phyloP scores from a whole-genome alignment of 257 asterid genomes.

The Nicotiana tomentosiformis region DNA sequence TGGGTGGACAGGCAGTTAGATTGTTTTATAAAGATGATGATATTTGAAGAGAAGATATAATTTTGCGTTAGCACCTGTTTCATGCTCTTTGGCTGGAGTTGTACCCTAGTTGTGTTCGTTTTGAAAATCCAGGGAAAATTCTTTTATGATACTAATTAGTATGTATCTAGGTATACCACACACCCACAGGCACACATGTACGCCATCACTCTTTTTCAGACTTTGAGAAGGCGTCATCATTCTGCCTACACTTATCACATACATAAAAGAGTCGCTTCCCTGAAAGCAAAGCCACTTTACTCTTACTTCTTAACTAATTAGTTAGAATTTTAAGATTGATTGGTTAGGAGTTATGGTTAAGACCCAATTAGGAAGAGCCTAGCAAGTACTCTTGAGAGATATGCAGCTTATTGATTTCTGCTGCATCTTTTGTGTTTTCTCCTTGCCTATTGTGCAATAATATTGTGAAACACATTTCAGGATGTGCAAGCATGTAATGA shows the following conservation, averaged over 20 bases:
- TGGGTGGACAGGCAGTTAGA: no score
- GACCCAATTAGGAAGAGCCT: not conserved
- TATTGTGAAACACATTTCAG: slow-evolving; percentile 38
- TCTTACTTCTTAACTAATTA: not conserved
- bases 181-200: not conserved
- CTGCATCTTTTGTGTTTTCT: not conserved
- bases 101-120: no score
- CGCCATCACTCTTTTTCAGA: not conserved
- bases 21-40: no score
- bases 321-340: not conserved
- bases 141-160: no score
- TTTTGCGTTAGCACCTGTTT: no score
- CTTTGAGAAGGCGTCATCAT: not conserved
- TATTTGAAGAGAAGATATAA: no score
- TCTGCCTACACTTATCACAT: not conserved
- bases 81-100: no score
- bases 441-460: not conserved
- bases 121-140: no score
- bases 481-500: slow-evolving; percentile 51
- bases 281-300: not conserved
- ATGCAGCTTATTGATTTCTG: slow-evolving; percentile 2
- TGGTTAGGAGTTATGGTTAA: not conserved
- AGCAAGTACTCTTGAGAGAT: slow-evolving; percentile 3
- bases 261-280: not conserved
- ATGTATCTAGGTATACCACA: not conserved